Conservation (phyloP, 805 yeast species). For the Nakazawaea populi region DNA sequence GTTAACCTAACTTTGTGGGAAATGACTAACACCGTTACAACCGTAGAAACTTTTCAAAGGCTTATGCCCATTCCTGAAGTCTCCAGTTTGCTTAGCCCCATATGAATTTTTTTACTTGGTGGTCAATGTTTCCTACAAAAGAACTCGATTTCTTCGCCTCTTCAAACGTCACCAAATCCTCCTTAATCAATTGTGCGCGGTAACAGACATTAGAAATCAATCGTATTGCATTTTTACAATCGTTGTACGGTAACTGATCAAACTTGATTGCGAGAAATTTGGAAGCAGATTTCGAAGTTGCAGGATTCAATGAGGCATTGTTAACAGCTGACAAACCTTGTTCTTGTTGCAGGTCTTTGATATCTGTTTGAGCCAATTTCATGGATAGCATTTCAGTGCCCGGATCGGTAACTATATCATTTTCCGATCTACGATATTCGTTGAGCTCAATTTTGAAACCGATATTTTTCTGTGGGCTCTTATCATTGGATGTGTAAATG, state of each 20-base stretch:
- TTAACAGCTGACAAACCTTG: background rate
- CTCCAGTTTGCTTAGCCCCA: slow-evolving; percentile 25
- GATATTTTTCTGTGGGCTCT: slow-evolving; percentile 26
- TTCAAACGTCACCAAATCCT: slow-evolving; percentile 27
- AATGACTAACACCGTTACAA: too few species aligned
- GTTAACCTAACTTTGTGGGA: too few species aligned
- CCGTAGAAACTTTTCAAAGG: too few species aligned
- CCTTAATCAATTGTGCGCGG: slow-evolving; percentile 18
- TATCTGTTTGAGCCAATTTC: background rate
- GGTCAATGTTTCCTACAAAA: slow-evolving; percentile 27
- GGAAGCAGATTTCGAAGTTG: background rate
- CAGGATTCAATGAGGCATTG: background rate
- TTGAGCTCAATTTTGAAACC: slow-evolving; percentile 19
- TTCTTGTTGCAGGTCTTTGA: background rate
- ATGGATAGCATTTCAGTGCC: background rate
- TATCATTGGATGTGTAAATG: slow-evolving; percentile 15
- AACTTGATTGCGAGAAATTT: slow-evolving; percentile 16
- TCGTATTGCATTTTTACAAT: slow-evolving; percentile 13
- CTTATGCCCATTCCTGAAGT: too few species aligned
- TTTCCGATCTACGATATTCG: background rate
- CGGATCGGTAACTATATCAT: slow-evolving; percentile 3
- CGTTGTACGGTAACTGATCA: slow-evolving; percentile 12
- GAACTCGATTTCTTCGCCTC: slow-evolving; percentile 29
- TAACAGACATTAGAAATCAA: slow-evolving; percentile 17
- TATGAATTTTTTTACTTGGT: slow-evolving; percentile 29